These are phyloP conservation scores for Rhododendron vialii DNA, from an alignment of 148 eudicot species.

Conservation along the genomic window DNA sequence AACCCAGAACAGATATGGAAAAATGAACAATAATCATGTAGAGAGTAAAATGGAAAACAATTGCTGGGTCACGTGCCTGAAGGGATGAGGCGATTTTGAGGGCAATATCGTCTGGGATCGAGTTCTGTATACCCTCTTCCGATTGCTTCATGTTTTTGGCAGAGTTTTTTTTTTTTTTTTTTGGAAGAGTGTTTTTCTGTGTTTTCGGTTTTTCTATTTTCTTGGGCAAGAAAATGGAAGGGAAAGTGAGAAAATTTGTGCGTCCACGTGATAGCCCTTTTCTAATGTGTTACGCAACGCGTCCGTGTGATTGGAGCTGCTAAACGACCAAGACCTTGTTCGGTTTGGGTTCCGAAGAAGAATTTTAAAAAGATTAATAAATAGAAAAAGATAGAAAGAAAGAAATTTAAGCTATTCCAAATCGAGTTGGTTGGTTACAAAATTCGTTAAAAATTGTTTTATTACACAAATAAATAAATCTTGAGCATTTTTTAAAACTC, in stretches of 20 bases:
- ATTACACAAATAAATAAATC: too few relatives aligned
- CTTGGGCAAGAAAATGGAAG: conserved; percentile 3
- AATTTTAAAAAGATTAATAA: too few relatives aligned
- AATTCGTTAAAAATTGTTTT: too few relatives aligned
- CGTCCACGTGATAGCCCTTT: background rate
- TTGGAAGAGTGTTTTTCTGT: background rate
- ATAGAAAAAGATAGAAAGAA: too few relatives aligned
- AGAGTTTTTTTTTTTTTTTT: background rate
- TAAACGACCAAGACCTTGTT: too few relatives aligned
- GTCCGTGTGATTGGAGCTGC: too few relatives aligned
- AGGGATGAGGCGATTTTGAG: conserved; percentile 61
- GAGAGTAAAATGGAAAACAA: background rate
- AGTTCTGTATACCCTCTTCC: conserved; percentile 16
- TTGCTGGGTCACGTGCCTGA: conserved; percentile 28
- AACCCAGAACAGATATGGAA: background rate
- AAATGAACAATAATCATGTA: background rate
- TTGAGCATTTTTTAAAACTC: too few relatives aligned
- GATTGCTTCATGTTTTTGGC: conserved; percentile 16
- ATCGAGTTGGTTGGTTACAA: too few relatives aligned
- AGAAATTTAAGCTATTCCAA: too few relatives aligned
- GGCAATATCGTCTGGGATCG: conserved; percentile 54
- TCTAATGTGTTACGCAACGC: background rate
- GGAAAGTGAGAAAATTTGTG: background rate
- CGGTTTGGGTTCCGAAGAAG: too few relatives aligned
- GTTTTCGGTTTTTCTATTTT: background rate